Conservation (phyloP, 768 basidiomycete genomes). For the Podaxis sp. region DNA sequence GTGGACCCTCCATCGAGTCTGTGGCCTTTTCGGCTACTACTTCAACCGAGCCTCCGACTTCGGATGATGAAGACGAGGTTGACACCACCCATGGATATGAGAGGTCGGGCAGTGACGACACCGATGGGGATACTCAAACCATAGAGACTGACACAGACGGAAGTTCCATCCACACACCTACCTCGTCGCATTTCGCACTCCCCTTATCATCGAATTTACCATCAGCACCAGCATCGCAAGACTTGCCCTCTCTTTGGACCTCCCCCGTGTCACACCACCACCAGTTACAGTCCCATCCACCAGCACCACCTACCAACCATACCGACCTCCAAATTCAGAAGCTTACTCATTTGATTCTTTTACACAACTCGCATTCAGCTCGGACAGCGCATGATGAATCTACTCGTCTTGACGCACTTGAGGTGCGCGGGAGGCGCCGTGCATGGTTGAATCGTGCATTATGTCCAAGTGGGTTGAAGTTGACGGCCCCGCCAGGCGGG, state of each 20-base stretch:
- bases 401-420: conserved; percentile 42
- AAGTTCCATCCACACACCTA: conserved; percentile 45
- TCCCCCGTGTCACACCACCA: conserved; percentile 5
- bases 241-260: background rate
- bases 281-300: conserved; percentile 17
- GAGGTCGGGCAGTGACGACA: conserved; percentile 2
- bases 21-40: conserved; percentile 28
- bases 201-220: conserved; percentile 9
- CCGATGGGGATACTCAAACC: conserved; percentile 14
- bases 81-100: conserved; percentile 9
- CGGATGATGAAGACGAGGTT: conserved; percentile 38
- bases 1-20: conserved; percentile 13
- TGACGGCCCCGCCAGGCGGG: background rate
- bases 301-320: conserved; percentile 28
- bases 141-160: conserved; percentile 40
- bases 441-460: conserved; percentile 62
- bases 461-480: conserved; percentile 8
- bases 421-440: conserved; percentile 54
- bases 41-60: conserved; percentile 27
- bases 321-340: conserved; percentile 26
- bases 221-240: conserved; percentile 1
- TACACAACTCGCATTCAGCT: conserved; percentile 37
- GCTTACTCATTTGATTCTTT: conserved; percentile 35
- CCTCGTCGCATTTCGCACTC: conserved; percentile 24
- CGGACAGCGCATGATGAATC: conserved; percentile 34